These are phyloP conservation scores for Centrapalus pauciflorus DNA, from an alignment of 129 eudicot species.

Conservation along the genomic window DNA sequence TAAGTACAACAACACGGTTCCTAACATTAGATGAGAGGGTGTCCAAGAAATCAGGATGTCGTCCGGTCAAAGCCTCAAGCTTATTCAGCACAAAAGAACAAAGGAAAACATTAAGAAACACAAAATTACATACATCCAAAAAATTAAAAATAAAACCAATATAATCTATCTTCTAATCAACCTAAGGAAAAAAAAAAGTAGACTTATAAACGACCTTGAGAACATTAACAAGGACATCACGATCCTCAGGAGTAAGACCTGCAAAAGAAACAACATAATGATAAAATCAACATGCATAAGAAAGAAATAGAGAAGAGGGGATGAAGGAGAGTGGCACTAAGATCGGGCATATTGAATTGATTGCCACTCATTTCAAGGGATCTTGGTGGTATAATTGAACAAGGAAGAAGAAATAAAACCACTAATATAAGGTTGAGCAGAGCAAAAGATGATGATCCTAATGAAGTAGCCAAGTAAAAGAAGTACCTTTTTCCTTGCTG, in stretches of 20 bases:
- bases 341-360: slow-evolving; percentile 33
- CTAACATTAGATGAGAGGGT: slow-evolving; percentile 44
- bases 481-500: slow-evolving; percentile 14
- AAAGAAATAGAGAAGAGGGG: not conserved
- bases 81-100: slow-evolving; percentile 37
- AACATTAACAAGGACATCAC: slow-evolving; percentile 60
- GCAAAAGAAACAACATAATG: not conserved
- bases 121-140: not conserved
- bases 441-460: too few species aligned
- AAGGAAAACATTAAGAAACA: not conserved
- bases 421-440: slow-evolving; percentile 7
- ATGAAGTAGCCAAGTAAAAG: slow-evolving; percentile 31
- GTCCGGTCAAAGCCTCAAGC: slow-evolving; percentile 60
- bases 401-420: not conserved
- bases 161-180: not conserved
- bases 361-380: slow-evolving; percentile 20
- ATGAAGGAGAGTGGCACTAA: slow-evolving; percentile 18
- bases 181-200: not conserved
- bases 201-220: slow-evolving; percentile 34
- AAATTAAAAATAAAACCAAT: not conserved
- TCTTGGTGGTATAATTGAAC: not conserved
- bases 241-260: slow-evolving; percentile 61
- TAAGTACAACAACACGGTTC: slow-evolving; percentile 59
- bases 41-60: slow-evolving; percentile 56
- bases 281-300: not conserved